Percentiles rank a stretch among this genome's conserved stretches.
These are phyloP conservation scores for Agrocybe pediades DNA, from an alignment of 768 basidiomycete genomes.

Conservation along the genomic window DNA sequence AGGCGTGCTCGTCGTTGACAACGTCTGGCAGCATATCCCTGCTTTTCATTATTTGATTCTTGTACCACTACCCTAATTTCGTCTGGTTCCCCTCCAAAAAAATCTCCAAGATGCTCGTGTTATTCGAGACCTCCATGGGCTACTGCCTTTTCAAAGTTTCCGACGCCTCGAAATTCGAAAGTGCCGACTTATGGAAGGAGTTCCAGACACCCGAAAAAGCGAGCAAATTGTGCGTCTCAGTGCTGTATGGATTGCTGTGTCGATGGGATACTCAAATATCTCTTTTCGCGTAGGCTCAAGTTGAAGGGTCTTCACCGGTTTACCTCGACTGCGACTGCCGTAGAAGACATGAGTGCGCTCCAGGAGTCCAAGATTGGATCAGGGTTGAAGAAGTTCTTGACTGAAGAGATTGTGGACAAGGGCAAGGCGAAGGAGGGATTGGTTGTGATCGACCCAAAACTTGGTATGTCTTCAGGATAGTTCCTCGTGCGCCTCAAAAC, in stretches of 20 bases:
- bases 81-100: slow-evolving; percentile 1
- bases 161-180: slow-evolving; percentile 84
- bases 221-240: slow-evolving; percentile 77
- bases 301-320: slow-evolving; percentile 96
- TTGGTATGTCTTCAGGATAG: slow-evolving; percentile 59
- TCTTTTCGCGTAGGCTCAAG: slow-evolving; percentile 68
- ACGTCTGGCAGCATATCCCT: slow-evolving; percentile 10
- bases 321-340: slow-evolving; percentile 93
- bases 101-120: slow-evolving; percentile 76
- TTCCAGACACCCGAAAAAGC: slow-evolving; percentile 93
- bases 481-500: neutral
- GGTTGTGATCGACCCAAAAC: slow-evolving; percentile 86
- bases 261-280: slow-evolving; percentile 11
- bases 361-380: slow-evolving; percentile 94
- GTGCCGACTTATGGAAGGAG: slow-evolving; percentile 86
- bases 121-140: slow-evolving; percentile 95
- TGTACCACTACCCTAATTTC: neutral
- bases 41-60: slow-evolving; percentile 1
- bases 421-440: slow-evolving; percentile 86
- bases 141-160: slow-evolving; percentile 98
- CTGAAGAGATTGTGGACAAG: slow-evolving; percentile 83
- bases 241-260: neutral
- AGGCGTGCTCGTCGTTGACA: slow-evolving; percentile 22
- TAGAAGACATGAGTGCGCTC: slow-evolving; percentile 93
- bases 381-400: slow-evolving; percentile 90